Evolutionary conservation across 768 basidiomycete species (phyloP).

Genomic region (Saitozyma sp.): DNA sequence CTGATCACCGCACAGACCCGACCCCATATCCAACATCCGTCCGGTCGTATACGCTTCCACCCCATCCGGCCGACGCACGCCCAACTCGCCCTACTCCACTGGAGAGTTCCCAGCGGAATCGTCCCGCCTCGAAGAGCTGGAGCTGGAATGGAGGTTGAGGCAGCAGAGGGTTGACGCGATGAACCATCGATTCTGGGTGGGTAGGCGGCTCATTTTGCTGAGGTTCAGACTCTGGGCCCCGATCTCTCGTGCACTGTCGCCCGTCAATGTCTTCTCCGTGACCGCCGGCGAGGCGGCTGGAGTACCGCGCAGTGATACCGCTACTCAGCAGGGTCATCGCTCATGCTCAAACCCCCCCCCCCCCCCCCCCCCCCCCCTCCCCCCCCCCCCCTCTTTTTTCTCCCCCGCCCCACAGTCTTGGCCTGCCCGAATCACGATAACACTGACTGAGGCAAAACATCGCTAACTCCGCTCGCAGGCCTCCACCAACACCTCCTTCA

Average conservation of each 20-base stretch:
- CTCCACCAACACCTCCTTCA: conserved; percentile 33
- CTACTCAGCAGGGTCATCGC: too few relatives aligned
- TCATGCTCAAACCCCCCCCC: not conserved
- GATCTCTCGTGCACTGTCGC: too few relatives aligned
- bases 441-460: not conserved
- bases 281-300: too few relatives aligned
- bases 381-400: not conserved
- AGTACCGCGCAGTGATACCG: too few relatives aligned
- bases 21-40: conserved; percentile 46
- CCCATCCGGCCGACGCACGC: conserved; percentile 15
- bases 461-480: conserved; percentile 17
- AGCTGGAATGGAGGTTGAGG: conserved; percentile 43
- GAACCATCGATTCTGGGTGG: conserved; percentile 49
- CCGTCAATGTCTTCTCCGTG: not conserved
- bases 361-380: not conserved
- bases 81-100: conserved; percentile 25
- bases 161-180: conserved; percentile 41
- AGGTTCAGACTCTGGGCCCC: too few relatives aligned
- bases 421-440: not conserved
- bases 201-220: conserved; percentile 1
- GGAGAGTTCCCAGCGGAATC: conserved; percentile 22
- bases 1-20: conserved; percentile 26
- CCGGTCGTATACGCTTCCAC: conserved; percentile 43
- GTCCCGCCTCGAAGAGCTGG: conserved; percentile 26
- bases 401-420: not conserved